phyloP scores from a whole-genome alignment of 1,284 basidiomycete genomes.

The Austropuccinia psidii region DNA sequence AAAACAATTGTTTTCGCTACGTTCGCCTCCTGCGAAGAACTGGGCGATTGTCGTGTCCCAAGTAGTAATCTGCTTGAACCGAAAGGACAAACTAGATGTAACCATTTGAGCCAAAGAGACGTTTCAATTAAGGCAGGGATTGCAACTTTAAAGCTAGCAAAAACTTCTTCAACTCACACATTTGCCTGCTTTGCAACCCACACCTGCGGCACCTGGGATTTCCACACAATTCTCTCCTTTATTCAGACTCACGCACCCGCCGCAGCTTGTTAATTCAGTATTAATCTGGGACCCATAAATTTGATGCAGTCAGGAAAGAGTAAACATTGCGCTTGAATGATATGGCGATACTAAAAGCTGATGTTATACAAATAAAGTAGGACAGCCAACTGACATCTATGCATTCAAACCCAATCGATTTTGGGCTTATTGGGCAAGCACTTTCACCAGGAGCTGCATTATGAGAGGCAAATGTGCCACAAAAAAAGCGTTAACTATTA shows the following conservation, averaged over 20 bases:
- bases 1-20: too few relatives aligned
- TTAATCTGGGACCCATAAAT: conserved; percentile 2
- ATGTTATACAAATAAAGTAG: too few relatives aligned
- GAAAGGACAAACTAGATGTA: conserved; percentile 4
- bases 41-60: neutral
- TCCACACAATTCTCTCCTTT: conserved; percentile 22
- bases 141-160: neutral
- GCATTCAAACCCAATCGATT: conserved; percentile 31
- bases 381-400: conserved; percentile 11
- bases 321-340: too few relatives aligned
- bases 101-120: neutral
- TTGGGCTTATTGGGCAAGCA: conserved; percentile 24
- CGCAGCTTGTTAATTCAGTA: conserved; percentile 28
- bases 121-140: neutral
- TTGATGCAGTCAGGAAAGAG: neutral
- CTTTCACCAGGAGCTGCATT: conserved; percentile 20
- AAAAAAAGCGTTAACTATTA: too few relatives aligned
- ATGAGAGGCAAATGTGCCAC: too few relatives aligned
- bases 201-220: conserved; percentile 25
- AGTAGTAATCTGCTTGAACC: neutral
- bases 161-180: conserved; percentile 10
- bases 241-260: conserved; percentile 22
- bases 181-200: conserved; percentile 28
- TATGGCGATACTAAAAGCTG: too few relatives aligned
- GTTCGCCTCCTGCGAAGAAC: neutral